These are phyloP conservation scores for Rhizophagus sp. DNA, from an alignment of 192 early-diverging fungal genomes.

Conservation along the genomic window DNA sequence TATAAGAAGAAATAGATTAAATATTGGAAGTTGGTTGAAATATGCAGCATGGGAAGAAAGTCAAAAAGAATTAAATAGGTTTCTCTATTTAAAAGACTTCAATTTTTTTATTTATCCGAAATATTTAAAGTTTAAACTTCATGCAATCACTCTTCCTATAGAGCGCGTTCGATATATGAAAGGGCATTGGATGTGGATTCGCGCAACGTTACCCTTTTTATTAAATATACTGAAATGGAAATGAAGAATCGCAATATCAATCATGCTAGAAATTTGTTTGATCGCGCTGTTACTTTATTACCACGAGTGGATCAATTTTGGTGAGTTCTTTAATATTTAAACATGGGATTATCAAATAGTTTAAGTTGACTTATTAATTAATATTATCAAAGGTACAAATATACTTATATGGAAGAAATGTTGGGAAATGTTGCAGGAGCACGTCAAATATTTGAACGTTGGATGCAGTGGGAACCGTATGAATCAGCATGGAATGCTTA, in stretches of 20 bases:
- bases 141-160: slow-evolving; percentile 22
- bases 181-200: slow-evolving; percentile 91
- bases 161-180: slow-evolving; percentile 87
- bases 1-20: slow-evolving; percentile 80
- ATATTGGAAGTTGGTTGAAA: slow-evolving; percentile 91
- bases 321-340: slow-evolving; percentile 33
- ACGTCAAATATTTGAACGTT: slow-evolving; percentile 94
- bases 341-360: not conserved
- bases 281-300: slow-evolving; percentile 85
- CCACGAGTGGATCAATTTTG: slow-evolving; percentile 85
- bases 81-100: not conserved
- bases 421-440: slow-evolving; percentile 87
- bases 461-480: slow-evolving; percentile 98
- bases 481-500: slow-evolving; percentile 94
- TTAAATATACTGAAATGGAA: slow-evolving; percentile 97
- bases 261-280: slow-evolving; percentile 91
- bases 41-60: slow-evolving; percentile 97
- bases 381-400: slow-evolving; percentile 74
- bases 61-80: slow-evolving; percentile 84
- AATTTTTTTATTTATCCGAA: not conserved
- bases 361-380: not conserved
- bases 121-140: not conserved
- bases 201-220: slow-evolving; percentile 82
- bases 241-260: slow-evolving; percentile 96
- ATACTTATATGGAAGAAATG: slow-evolving; percentile 97